phyloP scores from a whole-genome alignment of 2,329 filamentous ascomycete species.

The Beauveria scarabaeidicola region DNA sequence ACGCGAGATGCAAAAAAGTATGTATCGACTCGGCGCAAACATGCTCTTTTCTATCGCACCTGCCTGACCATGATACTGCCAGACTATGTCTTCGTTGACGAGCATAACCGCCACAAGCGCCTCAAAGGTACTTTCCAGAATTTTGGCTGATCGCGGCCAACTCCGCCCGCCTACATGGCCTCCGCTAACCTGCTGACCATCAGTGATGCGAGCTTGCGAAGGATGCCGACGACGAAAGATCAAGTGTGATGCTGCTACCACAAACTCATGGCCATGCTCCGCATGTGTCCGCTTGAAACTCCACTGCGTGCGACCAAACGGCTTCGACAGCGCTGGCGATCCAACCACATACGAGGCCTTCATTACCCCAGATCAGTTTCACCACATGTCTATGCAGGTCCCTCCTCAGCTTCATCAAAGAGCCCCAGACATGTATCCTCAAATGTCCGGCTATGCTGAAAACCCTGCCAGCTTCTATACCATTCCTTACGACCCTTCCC shows the following conservation, averaged over 20 bases:
- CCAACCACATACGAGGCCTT: constrained; percentile 25
- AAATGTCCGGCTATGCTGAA: constrained; percentile 41
- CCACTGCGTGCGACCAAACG: constrained; percentile 83
- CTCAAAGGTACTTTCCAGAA: constrained; percentile 64
- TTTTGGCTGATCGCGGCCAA: neutral
- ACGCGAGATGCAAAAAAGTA: constrained; percentile 31
- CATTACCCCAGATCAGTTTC: constrained; percentile 27
- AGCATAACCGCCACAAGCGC: constrained; percentile 95
- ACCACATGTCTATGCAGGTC: constrained; percentile 45
- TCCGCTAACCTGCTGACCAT: neutral
- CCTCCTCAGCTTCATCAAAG: constrained; percentile 32
- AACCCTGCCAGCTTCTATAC: constrained; percentile 36
- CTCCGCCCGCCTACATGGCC: neutral
- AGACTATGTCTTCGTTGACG: constrained; percentile 99
- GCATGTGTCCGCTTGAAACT: constrained; percentile 88
- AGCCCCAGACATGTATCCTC: constrained; percentile 37
- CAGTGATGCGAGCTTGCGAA: constrained; percentile 95
- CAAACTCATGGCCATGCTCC: constrained; percentile 95
- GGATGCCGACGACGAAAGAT: constrained; percentile 93
- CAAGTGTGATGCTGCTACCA: constrained; percentile 94
- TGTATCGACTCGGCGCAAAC: neutral
- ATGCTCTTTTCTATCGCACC: neutral
- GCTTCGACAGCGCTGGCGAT: constrained; percentile 47
- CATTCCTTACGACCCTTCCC: constrained; percentile 38
- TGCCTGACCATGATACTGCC: constrained; percentile 24